Conservation (phyloP, 2,329 filamentous ascomycete species). For the Aspergillus sp. region DNA sequence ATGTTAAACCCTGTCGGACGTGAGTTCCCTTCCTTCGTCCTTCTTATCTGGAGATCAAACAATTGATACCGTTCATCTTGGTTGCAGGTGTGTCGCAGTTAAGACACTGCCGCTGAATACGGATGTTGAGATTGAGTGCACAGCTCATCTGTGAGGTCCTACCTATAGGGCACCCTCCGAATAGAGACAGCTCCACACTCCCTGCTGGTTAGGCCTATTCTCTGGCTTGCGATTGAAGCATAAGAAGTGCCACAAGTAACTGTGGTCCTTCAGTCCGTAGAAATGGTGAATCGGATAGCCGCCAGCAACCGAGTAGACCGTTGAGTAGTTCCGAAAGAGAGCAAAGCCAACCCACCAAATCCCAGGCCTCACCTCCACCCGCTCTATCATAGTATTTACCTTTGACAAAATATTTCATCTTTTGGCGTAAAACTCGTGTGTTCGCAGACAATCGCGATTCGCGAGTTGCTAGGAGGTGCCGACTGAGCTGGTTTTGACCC, state of each 20-base stretch:
- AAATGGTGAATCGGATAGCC: not conserved
- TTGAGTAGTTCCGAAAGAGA: not conserved
- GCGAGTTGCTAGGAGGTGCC: not conserved
- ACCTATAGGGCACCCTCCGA: too few species aligned
- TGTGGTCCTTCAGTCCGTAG: too few species aligned
- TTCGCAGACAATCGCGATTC: not conserved
- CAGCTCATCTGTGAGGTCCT: slow-evolving; percentile 40
- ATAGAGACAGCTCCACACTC: too few species aligned
- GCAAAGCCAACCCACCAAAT: not conserved
- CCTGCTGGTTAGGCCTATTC: not conserved
- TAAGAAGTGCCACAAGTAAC: not conserved
- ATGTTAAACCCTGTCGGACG: slow-evolving; percentile 58
- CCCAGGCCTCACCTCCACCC: not conserved
- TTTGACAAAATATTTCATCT: not conserved
- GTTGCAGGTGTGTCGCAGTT: slow-evolving; percentile 70
- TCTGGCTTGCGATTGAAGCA: not conserved
- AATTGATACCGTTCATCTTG: not conserved
- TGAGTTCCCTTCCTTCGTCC: slow-evolving; percentile 16
- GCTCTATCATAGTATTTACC: not conserved
- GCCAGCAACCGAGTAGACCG: not conserved
- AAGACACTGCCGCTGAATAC: slow-evolving; percentile 85
- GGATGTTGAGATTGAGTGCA: slow-evolving; percentile 86
- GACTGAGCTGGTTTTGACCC: not conserved
- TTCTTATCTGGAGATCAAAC: not conserved
- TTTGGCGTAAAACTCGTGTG: not conserved